phyloP scores from a whole-genome alignment of 129 eudicot genomes.

The Flaveria sonorensis region DNA sequence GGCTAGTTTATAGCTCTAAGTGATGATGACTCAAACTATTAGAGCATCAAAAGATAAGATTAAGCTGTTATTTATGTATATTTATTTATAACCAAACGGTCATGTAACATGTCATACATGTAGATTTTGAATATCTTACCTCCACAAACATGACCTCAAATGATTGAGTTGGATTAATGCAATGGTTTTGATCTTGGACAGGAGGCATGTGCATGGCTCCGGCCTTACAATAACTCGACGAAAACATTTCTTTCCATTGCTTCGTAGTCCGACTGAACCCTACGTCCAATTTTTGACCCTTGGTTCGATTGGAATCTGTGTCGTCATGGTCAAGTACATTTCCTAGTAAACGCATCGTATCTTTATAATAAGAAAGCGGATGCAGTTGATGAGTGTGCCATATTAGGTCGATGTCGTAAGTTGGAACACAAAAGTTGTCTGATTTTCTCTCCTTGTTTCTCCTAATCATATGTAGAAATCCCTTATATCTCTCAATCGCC shows the following conservation, averaged over 20 bases:
- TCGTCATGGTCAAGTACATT: slow-evolving; percentile 41
- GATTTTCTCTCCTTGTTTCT: slow-evolving; percentile 31
- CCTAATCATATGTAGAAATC: slow-evolving; percentile 53
- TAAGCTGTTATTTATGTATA: not conserved
- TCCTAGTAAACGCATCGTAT: slow-evolving; percentile 33
- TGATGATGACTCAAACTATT: too few relatives aligned
- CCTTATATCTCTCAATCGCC: slow-evolving; percentile 45
- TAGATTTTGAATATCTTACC: slow-evolving; percentile 2
- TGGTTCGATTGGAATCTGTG: slow-evolving; percentile 35
- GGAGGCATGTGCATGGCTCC: slow-evolving; percentile 40
- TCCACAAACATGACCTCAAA: slow-evolving; percentile 23
- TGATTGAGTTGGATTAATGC: slow-evolving; percentile 1
- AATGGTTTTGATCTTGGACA: not conserved
- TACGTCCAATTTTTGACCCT: slow-evolving; percentile 39
- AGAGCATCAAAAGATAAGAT: too few relatives aligned
- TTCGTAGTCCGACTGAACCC: slow-evolving; percentile 43
- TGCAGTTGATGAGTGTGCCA: slow-evolving; percentile 55
- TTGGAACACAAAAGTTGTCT: slow-evolving; percentile 47
- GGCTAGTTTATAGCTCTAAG: too few relatives aligned
- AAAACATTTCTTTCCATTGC: slow-evolving; percentile 43
- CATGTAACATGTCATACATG: not conserved
- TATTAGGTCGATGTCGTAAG: slow-evolving; percentile 51
- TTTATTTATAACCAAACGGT: not conserved
- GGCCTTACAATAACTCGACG: slow-evolving; percentile 47
- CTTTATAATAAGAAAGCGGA: slow-evolving; percentile 37